These are phyloP conservation scores for Saprolegnia diclina DNA, from an alignment of 352 stramenopile genomes.

Conservation along the genomic window DNA sequence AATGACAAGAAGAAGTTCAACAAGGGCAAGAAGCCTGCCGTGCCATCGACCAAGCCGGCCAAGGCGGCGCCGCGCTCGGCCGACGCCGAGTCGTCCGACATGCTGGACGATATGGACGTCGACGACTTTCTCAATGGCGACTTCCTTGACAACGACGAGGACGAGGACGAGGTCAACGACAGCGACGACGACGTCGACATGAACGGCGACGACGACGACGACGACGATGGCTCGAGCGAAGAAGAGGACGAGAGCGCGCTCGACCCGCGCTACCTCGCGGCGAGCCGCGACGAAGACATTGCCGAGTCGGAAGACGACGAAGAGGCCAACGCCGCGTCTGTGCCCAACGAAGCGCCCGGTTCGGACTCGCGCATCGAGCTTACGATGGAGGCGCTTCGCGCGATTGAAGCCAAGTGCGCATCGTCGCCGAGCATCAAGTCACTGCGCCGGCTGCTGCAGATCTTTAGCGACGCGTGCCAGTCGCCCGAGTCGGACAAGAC, in stretches of 20 bases:
- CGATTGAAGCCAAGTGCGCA: constrained; percentile 88
- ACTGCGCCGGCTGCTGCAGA: constrained; percentile 88
- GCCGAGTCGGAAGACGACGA: constrained; percentile 38
- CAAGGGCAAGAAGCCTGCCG: constrained; percentile 67
- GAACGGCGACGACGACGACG: constrained; percentile 35
- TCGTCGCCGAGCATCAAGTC: constrained; percentile 80
- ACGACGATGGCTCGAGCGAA: constrained; percentile 59
- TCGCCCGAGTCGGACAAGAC: constrained; percentile 80
- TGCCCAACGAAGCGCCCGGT: neutral
- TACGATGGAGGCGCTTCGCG: constrained; percentile 64
- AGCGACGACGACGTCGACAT: constrained; percentile 30
- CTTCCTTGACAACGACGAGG: constrained; percentile 49
- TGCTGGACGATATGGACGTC: constrained; percentile 85
- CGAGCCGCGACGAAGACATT: constrained; percentile 28
- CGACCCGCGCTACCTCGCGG: constrained; percentile 70
- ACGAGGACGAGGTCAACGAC: constrained; percentile 21
- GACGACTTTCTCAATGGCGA: constrained; percentile 81
- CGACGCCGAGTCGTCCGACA: constrained; percentile 56
- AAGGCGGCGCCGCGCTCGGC: constrained; percentile 23
- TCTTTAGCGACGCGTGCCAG: constrained; percentile 92
- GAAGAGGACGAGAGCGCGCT: constrained; percentile 77
- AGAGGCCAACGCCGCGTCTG: constrained; percentile 14
- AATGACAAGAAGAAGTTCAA: constrained; percentile 81
- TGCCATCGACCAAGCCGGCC: constrained; percentile 37
- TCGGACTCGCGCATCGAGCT: constrained; percentile 33